A percentile compares a stretch with the other conserved stretches of the same genome.
These are phyloP conservation scores for Ambispora gerdemannii DNA, from an alignment of 192 early-diverging fungal genomes.

Conservation along the genomic window DNA sequence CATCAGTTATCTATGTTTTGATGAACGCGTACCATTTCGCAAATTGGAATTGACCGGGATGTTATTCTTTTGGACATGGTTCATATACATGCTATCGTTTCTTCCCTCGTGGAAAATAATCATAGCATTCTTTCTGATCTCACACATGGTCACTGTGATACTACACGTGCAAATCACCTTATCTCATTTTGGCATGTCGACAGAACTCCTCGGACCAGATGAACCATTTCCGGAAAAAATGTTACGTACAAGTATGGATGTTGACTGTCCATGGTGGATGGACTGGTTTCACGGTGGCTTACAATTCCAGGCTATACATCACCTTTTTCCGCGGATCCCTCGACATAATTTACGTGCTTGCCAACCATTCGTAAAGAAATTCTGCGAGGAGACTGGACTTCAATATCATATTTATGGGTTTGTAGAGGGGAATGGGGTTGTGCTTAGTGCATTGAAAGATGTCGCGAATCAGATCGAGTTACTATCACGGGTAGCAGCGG, in stretches of 20 bases:
- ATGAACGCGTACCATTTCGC: constrained; percentile 69
- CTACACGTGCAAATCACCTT: constrained; percentile 96
- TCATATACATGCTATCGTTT: constrained; percentile 59
- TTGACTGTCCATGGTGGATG: constrained; percentile 87
- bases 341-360: constrained; percentile 79
- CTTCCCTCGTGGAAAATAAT: constrained; percentile 65
- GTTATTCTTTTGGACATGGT: constrained; percentile 79
- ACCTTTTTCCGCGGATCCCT: constrained; percentile 90
- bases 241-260: constrained; percentile 93
- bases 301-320: constrained; percentile 95
- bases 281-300: constrained; percentile 98
- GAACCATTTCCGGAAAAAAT: constrained; percentile 85
- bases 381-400: constrained; percentile 73
- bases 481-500: constrained; percentile 49
- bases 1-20: constrained; percentile 61
- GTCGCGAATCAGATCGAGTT: constrained; percentile 74
- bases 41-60: constrained; percentile 73
- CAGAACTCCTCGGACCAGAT: constrained; percentile 60
- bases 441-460: constrained; percentile 66
- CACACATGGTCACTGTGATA: constrained; percentile 78
- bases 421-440: constrained; percentile 75
- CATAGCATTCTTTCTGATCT: constrained; percentile 68
- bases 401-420: constrained; percentile 79
- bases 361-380: constrained; percentile 69
- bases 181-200: constrained; percentile 94